Conservation (phyloP, 371 early-diverging fungal species). For the Rhizopus delemar region DNA sequence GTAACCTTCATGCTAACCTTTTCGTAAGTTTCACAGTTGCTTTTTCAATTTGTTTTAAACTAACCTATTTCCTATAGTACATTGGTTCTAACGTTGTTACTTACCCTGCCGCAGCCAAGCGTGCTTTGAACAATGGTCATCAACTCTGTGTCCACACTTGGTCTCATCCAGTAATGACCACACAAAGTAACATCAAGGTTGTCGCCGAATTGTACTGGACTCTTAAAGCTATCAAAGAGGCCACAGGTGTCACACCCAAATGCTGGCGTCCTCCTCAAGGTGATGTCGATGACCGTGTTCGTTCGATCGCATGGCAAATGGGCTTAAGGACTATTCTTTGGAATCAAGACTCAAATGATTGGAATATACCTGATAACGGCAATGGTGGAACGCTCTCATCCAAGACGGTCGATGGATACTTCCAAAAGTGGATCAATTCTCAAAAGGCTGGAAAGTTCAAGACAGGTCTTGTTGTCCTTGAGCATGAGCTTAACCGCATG, state of each 20-base stretch:
- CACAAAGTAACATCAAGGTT: constrained; percentile 45
- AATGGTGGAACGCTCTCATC: constrained; percentile 35
- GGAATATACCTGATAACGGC: constrained; percentile 31
- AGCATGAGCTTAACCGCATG: constrained; percentile 50
- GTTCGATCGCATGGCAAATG: constrained; percentile 51
- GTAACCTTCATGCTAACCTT: constrained; percentile 19
- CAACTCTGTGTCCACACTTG: constrained; percentile 54
- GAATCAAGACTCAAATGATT: constrained; percentile 36
- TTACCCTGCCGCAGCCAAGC: constrained; percentile 44
- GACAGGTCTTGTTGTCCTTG: constrained; percentile 44
- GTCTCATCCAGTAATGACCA: constrained; percentile 60
- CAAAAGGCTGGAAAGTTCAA: constrained; percentile 29
- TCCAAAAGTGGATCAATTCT: constrained; percentile 37
- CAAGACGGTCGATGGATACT: constrained; percentile 33
- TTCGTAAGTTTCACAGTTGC: constrained; percentile 22
- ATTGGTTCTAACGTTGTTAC: constrained; percentile 48
- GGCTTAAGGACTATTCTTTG: constrained; percentile 43
- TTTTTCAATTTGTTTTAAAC: background rate
- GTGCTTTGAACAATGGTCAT: constrained; percentile 47
- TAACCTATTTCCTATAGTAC: constrained; percentile 19
- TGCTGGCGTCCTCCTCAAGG: constrained; percentile 58
- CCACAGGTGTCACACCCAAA: constrained; percentile 50
- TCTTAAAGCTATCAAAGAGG: constrained; percentile 50
- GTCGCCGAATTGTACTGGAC: constrained; percentile 60
- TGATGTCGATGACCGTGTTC: constrained; percentile 53